Percentiles rank a stretch among this genome's conserved stretches.
Conservation (phyloP, 495 filamentous ascomycete genomes). For the Penicillium steckii region DNA sequence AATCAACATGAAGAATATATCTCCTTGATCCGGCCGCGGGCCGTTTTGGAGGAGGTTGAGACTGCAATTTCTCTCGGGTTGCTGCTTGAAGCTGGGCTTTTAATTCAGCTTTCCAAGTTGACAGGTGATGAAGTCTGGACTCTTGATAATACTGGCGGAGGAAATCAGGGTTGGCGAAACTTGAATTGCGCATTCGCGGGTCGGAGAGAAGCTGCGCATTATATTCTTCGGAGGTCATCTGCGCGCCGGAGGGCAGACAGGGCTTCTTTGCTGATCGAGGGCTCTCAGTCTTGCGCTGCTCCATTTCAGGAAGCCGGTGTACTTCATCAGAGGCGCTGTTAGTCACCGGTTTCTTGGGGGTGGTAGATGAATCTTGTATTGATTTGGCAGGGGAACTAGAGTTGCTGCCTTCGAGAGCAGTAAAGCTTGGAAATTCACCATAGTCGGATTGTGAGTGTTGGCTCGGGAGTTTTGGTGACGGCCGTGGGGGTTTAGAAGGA, state of each 20-base stretch:
- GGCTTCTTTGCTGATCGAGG: conserved; percentile 5
- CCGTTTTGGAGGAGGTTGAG: conserved; percentile 49
- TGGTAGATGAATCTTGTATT: not conserved
- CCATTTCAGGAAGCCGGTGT: not conserved
- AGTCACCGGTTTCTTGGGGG: not conserved
- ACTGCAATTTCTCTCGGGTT: conserved; percentile 63
- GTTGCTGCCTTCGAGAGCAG: conserved; percentile 19
- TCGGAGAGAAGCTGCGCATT: conserved; percentile 80
- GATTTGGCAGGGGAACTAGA: not conserved
- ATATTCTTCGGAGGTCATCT: conserved; percentile 84
- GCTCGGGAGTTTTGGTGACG: conserved; percentile 1
- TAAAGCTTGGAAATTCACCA: conserved; percentile 46
- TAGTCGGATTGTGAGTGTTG: conserved; percentile 38
- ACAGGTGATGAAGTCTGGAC: conserved; percentile 90
- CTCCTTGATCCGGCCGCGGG: conserved; percentile 59
- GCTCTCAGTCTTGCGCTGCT: conserved; percentile 3
- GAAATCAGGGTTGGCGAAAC: conserved; percentile 86
- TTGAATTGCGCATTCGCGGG: conserved; percentile 78
- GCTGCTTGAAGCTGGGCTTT: conserved; percentile 82
- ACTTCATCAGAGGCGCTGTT: not conserved
- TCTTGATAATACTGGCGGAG: conserved; percentile 91
- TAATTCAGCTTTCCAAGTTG: conserved; percentile 90
- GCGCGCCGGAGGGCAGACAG: conserved; percentile 24
- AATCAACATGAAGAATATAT: conserved; percentile 94
- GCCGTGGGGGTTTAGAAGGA: not conserved